A percentile compares a stretch with the other conserved stretches of the same genome.
phyloP scores from a whole-genome alignment of 129 eudicot genomes.

The Scalesia atractyloides region DNA sequence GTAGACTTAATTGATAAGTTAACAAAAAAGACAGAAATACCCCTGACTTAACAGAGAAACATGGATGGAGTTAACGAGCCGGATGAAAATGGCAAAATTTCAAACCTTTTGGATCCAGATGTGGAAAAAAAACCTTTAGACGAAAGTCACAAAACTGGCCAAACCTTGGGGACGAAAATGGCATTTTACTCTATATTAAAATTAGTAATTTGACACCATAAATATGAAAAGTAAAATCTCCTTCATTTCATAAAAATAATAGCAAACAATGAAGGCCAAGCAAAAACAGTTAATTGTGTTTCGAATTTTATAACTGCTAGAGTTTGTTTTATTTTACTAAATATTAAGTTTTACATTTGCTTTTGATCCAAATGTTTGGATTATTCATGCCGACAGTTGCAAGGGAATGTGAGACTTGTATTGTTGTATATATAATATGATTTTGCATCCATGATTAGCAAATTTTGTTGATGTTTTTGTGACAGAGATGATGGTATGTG shows the following conservation, averaged over 20 bases:
- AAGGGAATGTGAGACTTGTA: neutral
- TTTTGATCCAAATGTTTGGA: neutral
- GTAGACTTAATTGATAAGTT: too few species aligned
- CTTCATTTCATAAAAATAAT: neutral
- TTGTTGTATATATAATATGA: neutral
- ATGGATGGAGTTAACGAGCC: too few species aligned
- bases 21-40: too few species aligned
- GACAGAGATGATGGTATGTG: conserved; percentile 29
- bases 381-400: neutral
- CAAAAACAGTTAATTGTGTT: neutral
- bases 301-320: neutral
- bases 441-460: neutral
- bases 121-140: too few species aligned
- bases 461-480: conserved; percentile 14
- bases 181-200: too few species aligned
- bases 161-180: too few species aligned
- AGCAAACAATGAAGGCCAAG: neutral
- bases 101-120: too few species aligned
- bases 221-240: neutral
- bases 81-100: too few species aligned
- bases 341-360: neutral
- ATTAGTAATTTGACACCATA: neutral
- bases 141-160: too few species aligned
- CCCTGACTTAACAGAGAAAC: too few species aligned
- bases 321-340: neutral